Evolutionary conservation across 2,329 filamentous ascomycete genomes (phyloP).

Genomic region (Xylaria sp.): DNA sequence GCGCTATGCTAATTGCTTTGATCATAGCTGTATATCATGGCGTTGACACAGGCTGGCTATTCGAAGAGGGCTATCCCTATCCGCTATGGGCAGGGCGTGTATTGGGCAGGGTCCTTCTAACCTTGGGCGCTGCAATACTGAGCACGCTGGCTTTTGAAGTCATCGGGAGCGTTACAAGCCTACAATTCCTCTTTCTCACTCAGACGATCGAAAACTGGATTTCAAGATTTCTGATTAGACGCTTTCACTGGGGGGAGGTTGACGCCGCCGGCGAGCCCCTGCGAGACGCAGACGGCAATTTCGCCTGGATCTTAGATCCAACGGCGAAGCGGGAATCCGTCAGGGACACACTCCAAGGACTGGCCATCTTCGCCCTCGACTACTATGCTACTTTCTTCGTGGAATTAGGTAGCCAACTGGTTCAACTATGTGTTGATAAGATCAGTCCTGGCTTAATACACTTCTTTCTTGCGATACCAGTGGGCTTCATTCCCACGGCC

Average conservation of each 20-base stretch:
- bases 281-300: slow-evolving; percentile 17
- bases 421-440: not conserved
- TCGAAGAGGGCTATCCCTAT: slow-evolving; percentile 24
- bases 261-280: slow-evolving; percentile 27
- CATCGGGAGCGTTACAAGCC: slow-evolving; percentile 28
- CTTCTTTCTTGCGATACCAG: slow-evolving; percentile 25
- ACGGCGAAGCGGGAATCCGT: slow-evolving; percentile 17
- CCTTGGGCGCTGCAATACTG: slow-evolving; percentile 36
- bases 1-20: slow-evolving; percentile 28
- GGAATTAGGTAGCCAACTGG: not conserved
- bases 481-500: slow-evolving; percentile 23
- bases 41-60: slow-evolving; percentile 32
- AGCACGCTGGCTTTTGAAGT: slow-evolving; percentile 44
- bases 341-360: slow-evolving; percentile 8
- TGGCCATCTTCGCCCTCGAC: slow-evolving; percentile 17
- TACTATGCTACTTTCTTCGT: slow-evolving; percentile 9
- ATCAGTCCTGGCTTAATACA: slow-evolving; percentile 4
- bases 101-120: slow-evolving; percentile 28
- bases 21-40: slow-evolving; percentile 35
- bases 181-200: not conserved
- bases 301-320: slow-evolving; percentile 26
- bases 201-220: slow-evolving; percentile 6
- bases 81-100: slow-evolving; percentile 36
- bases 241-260: slow-evolving; percentile 35
- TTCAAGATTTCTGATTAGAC: slow-evolving; percentile 22